Evolutionary conservation across 768 basidiomycete genomes (phyloP).

Genomic region (Grammothele lineata): DNA sequence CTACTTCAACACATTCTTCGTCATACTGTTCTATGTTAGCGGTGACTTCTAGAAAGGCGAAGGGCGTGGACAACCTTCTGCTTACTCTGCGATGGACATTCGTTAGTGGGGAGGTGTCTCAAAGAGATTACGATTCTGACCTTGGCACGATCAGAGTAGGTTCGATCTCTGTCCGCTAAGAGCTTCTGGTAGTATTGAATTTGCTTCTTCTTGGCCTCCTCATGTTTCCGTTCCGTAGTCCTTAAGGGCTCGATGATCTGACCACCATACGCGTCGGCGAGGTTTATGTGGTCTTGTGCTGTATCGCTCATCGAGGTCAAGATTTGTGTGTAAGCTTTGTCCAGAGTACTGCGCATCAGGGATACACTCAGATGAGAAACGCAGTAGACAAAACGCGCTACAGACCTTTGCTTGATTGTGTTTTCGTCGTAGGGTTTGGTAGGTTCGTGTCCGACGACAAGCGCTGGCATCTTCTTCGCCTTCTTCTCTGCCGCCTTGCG

Average conservation of each 20-base stretch:
- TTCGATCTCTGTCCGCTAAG: slow-evolving; percentile 63
- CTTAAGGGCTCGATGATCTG: slow-evolving; percentile 65
- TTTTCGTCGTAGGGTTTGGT: slow-evolving; percentile 55
- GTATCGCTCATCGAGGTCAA: slow-evolving; percentile 54
- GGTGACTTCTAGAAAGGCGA: not conserved
- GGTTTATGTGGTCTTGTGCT: slow-evolving; percentile 65
- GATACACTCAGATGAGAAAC: not conserved
- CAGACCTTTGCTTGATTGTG: slow-evolving; percentile 53
- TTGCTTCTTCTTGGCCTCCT: slow-evolving; percentile 72
- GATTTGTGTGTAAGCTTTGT: slow-evolving; percentile 64
- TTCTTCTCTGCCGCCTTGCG: slow-evolving; percentile 74
- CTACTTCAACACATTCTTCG: slow-evolving; percentile 71
- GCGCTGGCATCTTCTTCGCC: slow-evolving; percentile 44
- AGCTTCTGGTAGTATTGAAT: slow-evolving; percentile 67
- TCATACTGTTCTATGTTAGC: slow-evolving; percentile 54
- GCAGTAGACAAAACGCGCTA: not conserved
- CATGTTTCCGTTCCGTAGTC: slow-evolving; percentile 55
- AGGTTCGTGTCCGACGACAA: slow-evolving; percentile 67
- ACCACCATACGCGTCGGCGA: slow-evolving; percentile 56
- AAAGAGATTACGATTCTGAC: no score
- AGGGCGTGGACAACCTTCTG: slow-evolving; percentile 45
- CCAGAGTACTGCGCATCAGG: slow-evolving; percentile 70
- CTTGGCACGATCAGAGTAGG: slow-evolving; percentile 66
- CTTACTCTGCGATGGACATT: slow-evolving; percentile 52
- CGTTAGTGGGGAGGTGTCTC: no score